Percentiles rank a stretch among this genome's conserved stretches.
These are phyloP conservation scores for Macrophomina tecta DNA, from an alignment of 2,329 filamentous ascomycete species.

Conservation along the genomic window DNA sequence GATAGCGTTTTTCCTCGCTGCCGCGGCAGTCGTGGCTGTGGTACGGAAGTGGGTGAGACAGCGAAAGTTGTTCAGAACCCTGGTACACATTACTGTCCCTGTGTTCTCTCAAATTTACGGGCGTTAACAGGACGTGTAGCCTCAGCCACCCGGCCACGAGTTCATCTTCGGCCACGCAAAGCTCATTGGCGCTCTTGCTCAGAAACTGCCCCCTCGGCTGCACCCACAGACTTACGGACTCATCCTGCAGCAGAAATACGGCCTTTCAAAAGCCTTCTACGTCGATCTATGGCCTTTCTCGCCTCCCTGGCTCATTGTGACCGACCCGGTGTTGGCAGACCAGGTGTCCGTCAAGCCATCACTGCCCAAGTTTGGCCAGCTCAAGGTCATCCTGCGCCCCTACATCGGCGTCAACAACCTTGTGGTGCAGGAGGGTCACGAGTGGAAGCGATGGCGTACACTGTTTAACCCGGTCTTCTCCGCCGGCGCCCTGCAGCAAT, in stretches of 20 bases:
- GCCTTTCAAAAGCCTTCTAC: background rate
- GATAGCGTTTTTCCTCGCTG: too few species aligned
- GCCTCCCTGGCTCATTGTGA: background rate
- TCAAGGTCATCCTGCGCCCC: background rate
- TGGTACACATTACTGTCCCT: too few species aligned
- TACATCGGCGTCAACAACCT: background rate
- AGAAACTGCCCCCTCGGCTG: background rate
- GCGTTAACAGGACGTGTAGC: background rate
- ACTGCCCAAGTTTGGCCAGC: background rate
- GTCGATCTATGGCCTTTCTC: background rate
- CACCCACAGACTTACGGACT: background rate
- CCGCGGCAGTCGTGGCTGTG: too few species aligned
- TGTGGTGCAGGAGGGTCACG: background rate
- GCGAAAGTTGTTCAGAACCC: too few species aligned
- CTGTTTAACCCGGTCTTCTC: background rate
- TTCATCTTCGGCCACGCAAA: background rate
- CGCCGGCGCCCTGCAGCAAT: background rate
- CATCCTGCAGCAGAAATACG: background rate
- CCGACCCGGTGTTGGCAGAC: background rate
- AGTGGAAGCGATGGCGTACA: background rate
- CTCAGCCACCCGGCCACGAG: background rate
- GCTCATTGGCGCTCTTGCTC: background rate
- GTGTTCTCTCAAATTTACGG: too few species aligned
- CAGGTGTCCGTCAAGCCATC: background rate
- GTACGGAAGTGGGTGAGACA: too few species aligned